These are phyloP conservation scores for Plasmodium vinckei DNA, from an alignment of 169 alveolate genomes.

Conservation along the genomic window DNA sequence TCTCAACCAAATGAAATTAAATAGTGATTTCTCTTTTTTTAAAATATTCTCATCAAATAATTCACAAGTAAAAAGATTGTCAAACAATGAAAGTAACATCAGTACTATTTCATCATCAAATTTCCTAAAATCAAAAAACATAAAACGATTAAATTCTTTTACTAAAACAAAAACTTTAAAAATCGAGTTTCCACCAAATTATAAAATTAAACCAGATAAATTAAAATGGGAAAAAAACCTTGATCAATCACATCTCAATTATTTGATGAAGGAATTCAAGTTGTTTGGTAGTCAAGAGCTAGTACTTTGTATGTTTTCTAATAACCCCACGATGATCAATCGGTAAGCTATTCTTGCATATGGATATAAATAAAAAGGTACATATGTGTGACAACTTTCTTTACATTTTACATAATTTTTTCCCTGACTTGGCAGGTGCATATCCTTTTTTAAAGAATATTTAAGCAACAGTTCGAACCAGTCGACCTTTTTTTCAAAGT, in stretches of 20 bases:
- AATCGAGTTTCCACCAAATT: conserved; percentile 67
- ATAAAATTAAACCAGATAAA: conserved; percentile 61
- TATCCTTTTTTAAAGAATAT: conserved; percentile 60
- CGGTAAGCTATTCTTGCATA: conserved; percentile 7
- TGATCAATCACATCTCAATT: conserved; percentile 44
- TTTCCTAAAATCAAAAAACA: conserved; percentile 18
- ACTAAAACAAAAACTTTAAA: conserved; percentile 31
- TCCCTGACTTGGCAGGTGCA: conserved; percentile 21
- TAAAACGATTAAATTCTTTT: conserved; percentile 35
- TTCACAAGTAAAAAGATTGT: conserved; percentile 53
- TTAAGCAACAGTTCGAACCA: conserved; percentile 51
- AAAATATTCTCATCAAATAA: conserved; percentile 23
- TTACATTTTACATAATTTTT: neutral
- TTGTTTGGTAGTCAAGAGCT: conserved; percentile 34
- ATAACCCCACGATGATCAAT: conserved; percentile 33
- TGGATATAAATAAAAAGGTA: neutral
- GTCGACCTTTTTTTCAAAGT: conserved; percentile 50
- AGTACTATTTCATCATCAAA: conserved; percentile 4
- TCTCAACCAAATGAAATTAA: conserved; percentile 55
- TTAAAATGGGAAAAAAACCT: conserved; percentile 61
- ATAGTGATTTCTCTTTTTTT: conserved; percentile 53
- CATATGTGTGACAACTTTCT: neutral
- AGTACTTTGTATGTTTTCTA: conserved; percentile 35
- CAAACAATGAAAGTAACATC: conserved; percentile 37
- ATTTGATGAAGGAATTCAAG: conserved; percentile 65